A percentile compares a stretch with the other conserved stretches of the same genome.
Evolutionary conservation across 1,284 basidiomycete genomes (phyloP).

Genomic region (Spongiforma sp.): DNA sequence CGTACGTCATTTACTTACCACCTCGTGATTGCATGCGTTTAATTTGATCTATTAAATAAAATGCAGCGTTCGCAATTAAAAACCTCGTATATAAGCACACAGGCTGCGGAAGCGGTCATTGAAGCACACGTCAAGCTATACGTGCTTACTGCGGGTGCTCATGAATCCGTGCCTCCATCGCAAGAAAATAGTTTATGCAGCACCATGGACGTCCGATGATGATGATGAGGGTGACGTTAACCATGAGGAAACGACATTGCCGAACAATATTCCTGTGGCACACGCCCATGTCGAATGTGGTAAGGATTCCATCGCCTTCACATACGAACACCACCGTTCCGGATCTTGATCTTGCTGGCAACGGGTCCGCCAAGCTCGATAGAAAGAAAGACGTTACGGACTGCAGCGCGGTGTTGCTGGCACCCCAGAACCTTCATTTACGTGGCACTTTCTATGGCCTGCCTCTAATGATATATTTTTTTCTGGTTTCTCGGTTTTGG

Average conservation of each 20-base stretch:
- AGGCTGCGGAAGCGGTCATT: conserved; percentile 44
- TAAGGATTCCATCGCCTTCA: not conserved
- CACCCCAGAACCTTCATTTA: conserved; percentile 3
- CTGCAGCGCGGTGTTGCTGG: conserved; percentile 2
- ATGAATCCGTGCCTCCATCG: not conserved
- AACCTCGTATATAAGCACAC: conserved; percentile 33
- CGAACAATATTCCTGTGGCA: not conserved
- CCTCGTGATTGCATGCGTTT: not conserved
- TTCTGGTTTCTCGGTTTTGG: not conserved
- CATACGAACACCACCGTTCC: not conserved
- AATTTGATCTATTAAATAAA: not conserved
- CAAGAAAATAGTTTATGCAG: conserved; percentile 2
- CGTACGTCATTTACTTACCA: conserved; percentile 40
- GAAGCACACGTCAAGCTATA: conserved; percentile 55
- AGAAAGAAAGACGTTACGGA: conserved; percentile 9
- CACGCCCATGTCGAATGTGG: conserved; percentile 5
- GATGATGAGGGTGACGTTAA: conserved; percentile 3
- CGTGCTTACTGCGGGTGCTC: conserved; percentile 21
- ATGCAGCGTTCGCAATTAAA: conserved; percentile 46
- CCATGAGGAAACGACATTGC: not conserved
- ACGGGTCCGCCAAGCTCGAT: too few species aligned
- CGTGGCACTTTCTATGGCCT: not conserved
- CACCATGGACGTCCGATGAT: conserved; percentile 13
- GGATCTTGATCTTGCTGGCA: conserved; percentile 10
- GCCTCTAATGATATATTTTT: conserved; percentile 8